Base-by-base conservation (phyloP, 202 grass and related monocot genomes). In the Eragrostis tef region DNA sequence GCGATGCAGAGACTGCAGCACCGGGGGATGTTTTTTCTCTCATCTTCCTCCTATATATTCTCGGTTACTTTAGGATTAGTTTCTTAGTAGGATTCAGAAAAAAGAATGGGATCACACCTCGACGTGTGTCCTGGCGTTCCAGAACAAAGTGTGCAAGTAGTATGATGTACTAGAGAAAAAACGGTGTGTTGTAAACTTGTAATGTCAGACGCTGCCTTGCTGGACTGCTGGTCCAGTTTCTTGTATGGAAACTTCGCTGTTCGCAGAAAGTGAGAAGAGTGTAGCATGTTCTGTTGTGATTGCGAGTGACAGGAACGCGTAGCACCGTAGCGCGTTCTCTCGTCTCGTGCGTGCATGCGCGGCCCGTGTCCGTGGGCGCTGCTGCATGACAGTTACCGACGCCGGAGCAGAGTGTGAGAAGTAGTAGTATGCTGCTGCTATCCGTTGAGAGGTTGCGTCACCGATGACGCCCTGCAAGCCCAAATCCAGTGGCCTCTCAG, bases 371-470 rank as follows among this genome's bases (percentile, higher is more conserved):
- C 57, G 57, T 6, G 57, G 24, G 57, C 29, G 29, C 3, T 2
- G 57, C 3, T 13, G 57, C 22, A 60, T 60, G 22, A 13, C 21
- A 60, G 57, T 25, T 22, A 58, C 29, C 22, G 11, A 22, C 39
- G 26, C 9, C 12, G 2, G 54, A 21, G 21, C 20, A 59, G 21
- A 59, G 56, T 29, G 70, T 34, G 12, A 2, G 15, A 27, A 50
- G n/a, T n/a, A 31, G 29, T 1, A 31, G 9, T 8, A 2, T 54
- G 49, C 39, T 19, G 9, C 6, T 7, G n/a, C 17, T 21, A 16
- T 66, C 27, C 2, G 78, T 70, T 71, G 78, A 47, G 65, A 31
- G 34, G 12, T 48, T 1, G 66, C 70, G 60, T 75, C 60, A 83
- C 60, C 26, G 6, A n/a, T 77, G 82, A 84, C 26, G 61, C 16